Conservation (phyloP, 768 basidiomycete genomes). For the Holtermannia corniformis region DNA sequence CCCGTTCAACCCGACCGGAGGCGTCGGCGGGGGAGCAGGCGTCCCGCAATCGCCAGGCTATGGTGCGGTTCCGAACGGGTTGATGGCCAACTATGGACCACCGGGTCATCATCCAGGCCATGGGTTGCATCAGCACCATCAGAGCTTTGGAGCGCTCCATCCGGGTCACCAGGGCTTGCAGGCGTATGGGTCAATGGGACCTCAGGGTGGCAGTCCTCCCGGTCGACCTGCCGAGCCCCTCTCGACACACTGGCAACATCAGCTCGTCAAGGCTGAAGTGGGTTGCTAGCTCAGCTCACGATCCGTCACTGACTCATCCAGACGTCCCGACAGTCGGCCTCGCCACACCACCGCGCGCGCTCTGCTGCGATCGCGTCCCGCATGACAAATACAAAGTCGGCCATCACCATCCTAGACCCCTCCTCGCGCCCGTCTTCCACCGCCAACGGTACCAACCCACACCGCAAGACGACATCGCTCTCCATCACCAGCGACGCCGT, state of each 20-base stretch:
- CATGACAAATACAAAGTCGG: slow-evolving; percentile 64
- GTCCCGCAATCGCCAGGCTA: neutral
- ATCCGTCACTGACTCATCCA: slow-evolving; percentile 33
- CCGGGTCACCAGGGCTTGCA: slow-evolving; percentile 1
- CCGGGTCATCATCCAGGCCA: slow-evolving; percentile 6
- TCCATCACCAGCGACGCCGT: slow-evolving; percentile 37
- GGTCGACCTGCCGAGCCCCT: slow-evolving; percentile 42
- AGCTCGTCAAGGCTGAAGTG: slow-evolving; percentile 85
- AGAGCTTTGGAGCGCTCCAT: slow-evolving; percentile 14
- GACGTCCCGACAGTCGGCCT: slow-evolving; percentile 75
- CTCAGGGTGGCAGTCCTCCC: slow-evolving; percentile 25
- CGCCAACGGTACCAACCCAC: slow-evolving; percentile 36
- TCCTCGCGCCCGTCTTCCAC: slow-evolving; percentile 46
- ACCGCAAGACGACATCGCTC: slow-evolving; percentile 28
- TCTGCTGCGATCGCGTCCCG: slow-evolving; percentile 91
- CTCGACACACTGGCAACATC: slow-evolving; percentile 83
- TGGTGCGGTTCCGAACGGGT: slow-evolving; percentile 12
- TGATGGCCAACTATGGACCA: slow-evolving; percentile 5
- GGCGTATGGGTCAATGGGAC: slow-evolving; percentile 2
- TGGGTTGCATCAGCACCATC: slow-evolving; percentile 21
- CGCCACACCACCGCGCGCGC: slow-evolving; percentile 87
- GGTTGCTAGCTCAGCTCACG: slow-evolving; percentile 35
- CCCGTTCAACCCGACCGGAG: neutral
- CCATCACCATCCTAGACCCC: slow-evolving; percentile 86
- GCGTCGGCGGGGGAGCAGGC: slow-evolving; percentile 8